phyloP scores from a whole-genome alignment of 1,139 yeast genomes.

The Hyphopichia wangnamkhiaoensis region DNA sequence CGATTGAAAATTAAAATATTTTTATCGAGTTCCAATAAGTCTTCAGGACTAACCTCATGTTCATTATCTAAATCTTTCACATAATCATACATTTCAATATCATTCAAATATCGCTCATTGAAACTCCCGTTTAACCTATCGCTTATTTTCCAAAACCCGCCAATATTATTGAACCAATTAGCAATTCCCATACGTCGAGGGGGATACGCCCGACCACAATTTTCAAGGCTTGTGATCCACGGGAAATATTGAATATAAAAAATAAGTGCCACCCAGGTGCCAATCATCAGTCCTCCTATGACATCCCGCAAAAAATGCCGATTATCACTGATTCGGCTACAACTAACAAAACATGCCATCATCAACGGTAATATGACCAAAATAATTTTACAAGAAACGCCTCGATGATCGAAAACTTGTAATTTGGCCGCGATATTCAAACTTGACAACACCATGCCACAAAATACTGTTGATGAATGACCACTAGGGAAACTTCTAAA shows the following conservation, averaged over 20 bases:
- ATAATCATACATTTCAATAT: not conserved
- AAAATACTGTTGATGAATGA: constrained; percentile 49
- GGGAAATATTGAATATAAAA: constrained; percentile 48
- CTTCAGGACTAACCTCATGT: not conserved
- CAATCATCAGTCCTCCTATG: constrained; percentile 42
- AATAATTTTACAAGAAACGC: constrained; percentile 35
- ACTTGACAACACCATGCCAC: constrained; percentile 41
- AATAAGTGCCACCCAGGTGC: constrained; percentile 30
- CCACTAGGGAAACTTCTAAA: constrained; percentile 56
- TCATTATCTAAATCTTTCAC: not conserved
- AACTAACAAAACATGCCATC: constrained; percentile 38
- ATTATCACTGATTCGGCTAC: constrained; percentile 50
- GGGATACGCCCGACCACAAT: constrained; percentile 44
- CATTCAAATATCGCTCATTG: constrained; percentile 17
- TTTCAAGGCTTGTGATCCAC: constrained; percentile 26
- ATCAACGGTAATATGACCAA: constrained; percentile 36
- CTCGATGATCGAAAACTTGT: constrained; percentile 38
- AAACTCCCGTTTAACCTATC: constrained; percentile 22
- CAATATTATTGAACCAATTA: constrained; percentile 23
- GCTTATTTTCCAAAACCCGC: constrained; percentile 38
- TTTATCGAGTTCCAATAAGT: constrained; percentile 2
- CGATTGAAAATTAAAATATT: constrained; percentile 10
- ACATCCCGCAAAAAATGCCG: constrained; percentile 49
- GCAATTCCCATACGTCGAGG: constrained; percentile 44
- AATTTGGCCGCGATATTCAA: constrained; percentile 39